These are phyloP conservation scores for Colletotrichum australisinense DNA, from an alignment of 2,329 filamentous ascomycete genomes.

Conservation along the genomic window DNA sequence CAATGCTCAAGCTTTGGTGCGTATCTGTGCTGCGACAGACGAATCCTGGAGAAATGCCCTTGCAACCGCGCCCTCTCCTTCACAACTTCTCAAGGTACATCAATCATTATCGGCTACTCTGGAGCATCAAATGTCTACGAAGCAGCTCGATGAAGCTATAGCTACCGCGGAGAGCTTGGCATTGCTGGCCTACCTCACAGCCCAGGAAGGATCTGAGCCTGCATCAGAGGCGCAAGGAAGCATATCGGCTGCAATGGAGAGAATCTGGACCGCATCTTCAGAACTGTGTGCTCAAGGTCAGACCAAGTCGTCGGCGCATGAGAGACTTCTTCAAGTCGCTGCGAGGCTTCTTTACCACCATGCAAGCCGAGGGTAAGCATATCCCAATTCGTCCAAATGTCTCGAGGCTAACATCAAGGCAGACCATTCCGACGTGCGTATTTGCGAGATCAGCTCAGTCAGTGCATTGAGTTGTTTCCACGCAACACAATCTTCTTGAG, in stretches of 20 bases:
- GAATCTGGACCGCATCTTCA: constrained; percentile 53
- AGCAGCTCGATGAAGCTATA: constrained; percentile 59
- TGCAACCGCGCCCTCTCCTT: constrained; percentile 41
- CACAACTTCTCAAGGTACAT: constrained; percentile 63
- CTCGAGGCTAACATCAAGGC: constrained; percentile 34
- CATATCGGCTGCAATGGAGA: constrained; percentile 61
- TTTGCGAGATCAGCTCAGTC: constrained; percentile 70
- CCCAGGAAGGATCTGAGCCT: constrained; percentile 53
- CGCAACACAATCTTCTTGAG: constrained; percentile 81
- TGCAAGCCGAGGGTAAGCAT: constrained; percentile 64
- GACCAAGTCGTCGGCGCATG: constrained; percentile 55
- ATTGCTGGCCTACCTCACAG: constrained; percentile 75
- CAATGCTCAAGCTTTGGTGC: constrained; percentile 47
- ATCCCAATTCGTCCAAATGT: not conserved
- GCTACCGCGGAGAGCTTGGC: constrained; percentile 71
- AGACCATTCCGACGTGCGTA: constrained; percentile 76
- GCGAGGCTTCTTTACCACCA: constrained; percentile 76
- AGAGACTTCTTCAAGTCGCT: constrained; percentile 77
- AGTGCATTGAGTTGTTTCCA: constrained; percentile 75
- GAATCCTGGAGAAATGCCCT: constrained; percentile 37
- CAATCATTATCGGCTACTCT: constrained; percentile 65
- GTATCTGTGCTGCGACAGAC: constrained; percentile 54
- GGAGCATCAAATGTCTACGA: constrained; percentile 66
- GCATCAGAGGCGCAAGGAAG: constrained; percentile 63
- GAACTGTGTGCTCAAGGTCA: constrained; percentile 54